A percentile compares a stretch with the other conserved stretches of the same genome.
Evolutionary conservation across 2,329 filamentous ascomycete species (phyloP).

Genomic region (Neofusicoccum sp.): DNA sequence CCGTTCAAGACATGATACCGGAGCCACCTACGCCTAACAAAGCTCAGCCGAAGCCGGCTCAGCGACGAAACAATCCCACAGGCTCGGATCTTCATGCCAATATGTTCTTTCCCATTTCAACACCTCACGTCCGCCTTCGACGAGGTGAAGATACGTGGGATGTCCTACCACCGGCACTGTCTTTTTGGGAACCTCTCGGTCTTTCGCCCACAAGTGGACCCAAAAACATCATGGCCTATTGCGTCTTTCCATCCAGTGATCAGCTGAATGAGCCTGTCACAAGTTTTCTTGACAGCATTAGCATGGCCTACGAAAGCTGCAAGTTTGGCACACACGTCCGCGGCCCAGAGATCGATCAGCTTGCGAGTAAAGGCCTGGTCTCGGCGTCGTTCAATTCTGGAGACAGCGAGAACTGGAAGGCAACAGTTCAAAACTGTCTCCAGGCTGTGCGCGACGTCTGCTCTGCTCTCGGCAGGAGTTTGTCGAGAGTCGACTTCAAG

Average conservation of each 20-base stretch:
- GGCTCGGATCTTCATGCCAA: slow-evolving; percentile 26
- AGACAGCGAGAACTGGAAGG: slow-evolving; percentile 20
- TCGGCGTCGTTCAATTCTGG: slow-evolving; percentile 23
- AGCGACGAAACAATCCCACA: slow-evolving; percentile 25
- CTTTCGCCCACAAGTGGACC: slow-evolving; percentile 67
- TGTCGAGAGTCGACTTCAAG: slow-evolving; percentile 34
- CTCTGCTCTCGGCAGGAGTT: slow-evolving; percentile 41
- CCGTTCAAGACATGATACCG: slow-evolving; percentile 45
- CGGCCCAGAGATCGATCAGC: slow-evolving; percentile 38
- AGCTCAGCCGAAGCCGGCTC: slow-evolving; percentile 32
- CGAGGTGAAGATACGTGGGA: slow-evolving; percentile 69
- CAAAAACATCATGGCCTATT: slow-evolving; percentile 70
- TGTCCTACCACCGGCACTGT: slow-evolving; percentile 69
- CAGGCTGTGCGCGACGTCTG: slow-evolving; percentile 35
- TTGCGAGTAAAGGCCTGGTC: slow-evolving; percentile 30
- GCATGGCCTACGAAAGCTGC: slow-evolving; percentile 69
- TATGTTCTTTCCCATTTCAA: slow-evolving; percentile 34
- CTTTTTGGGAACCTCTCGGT: slow-evolving; percentile 80
- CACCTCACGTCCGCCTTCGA: slow-evolving; percentile 70
- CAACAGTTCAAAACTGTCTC: slow-evolving; percentile 26
- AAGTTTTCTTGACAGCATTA: slow-evolving; percentile 66
- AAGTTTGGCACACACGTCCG: slow-evolving; percentile 66
- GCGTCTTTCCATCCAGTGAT: slow-evolving; percentile 66
- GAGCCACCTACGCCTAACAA: slow-evolving; percentile 26
- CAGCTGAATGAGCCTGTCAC: slow-evolving; percentile 61